Evolutionary conservation across 306 rosid species (phyloP), one percentile per base, ranked within the genome.

Genomic region (Quercus glauca): DNA sequence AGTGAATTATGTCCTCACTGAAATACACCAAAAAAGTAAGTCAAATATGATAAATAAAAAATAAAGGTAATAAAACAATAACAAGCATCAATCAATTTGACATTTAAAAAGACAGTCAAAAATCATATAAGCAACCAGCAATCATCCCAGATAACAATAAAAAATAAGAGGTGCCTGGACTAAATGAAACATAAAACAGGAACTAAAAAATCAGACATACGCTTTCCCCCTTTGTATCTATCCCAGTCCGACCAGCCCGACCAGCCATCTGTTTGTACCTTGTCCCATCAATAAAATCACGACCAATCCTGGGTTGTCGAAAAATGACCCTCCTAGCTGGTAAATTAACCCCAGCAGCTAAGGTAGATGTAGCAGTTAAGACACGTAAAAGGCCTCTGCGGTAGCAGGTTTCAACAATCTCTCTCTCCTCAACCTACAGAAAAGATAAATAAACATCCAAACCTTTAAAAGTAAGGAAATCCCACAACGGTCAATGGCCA

Each of bases 221-320:
- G 85, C 99, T 94, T 85, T 95, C 98, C 75, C 99, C 99, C 72
- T 90, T 93, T 31, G 99, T 88, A 86, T 95, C 99, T 75, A 95
- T 95, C 81, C 99, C 99, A 78, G 99, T 92, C 79, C 98, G 92
- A 81, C 99, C 99, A 86, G 99, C 99, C 75, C 99, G 91, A 60
- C 99, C 99, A 86, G 98, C 93, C 99, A 95, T 95, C 87, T 95
- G 98, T 69, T 79, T 91, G 88, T 95, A 95, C 88, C 94, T 90
- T 10, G 97, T 91, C 76, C 94, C 99, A 82, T 95, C 99, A 69
- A 95, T 85, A 84, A 94, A 92, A 86, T 95, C 98, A 71, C 94
- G 86, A 57, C 99, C 99, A 73, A 95, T 92, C 88, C 85, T 85
- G 51, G 98, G 98, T 83, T 95, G 99, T 55, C 99, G 97, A 75